phyloP scores from a whole-genome alignment of 306 rosid genomes.

The Acacia acuminata region DNA sequence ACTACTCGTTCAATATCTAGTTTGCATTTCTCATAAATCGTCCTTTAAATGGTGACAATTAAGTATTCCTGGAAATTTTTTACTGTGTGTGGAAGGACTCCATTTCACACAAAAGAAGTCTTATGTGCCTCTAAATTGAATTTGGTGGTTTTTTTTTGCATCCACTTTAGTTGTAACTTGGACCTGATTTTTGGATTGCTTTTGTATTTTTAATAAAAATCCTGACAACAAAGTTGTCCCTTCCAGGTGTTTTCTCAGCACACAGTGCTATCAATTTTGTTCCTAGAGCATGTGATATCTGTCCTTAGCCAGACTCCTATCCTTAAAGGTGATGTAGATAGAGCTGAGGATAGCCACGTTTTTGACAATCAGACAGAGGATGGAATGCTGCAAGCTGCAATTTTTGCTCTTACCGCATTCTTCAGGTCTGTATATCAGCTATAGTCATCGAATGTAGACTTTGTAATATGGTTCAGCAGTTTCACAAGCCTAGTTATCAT shows the following conservation, averaged over 20 bases:
- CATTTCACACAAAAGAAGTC: background rate
- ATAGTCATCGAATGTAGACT: slow-evolving; percentile 19
- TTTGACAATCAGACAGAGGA: slow-evolving; percentile 61
- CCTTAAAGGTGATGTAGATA: slow-evolving; percentile 57
- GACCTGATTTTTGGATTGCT: background rate
- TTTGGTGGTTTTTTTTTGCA: background rate
- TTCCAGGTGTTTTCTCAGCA: slow-evolving; percentile 95
- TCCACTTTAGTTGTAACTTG: background rate
- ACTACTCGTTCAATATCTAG: background rate
- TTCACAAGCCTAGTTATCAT: slow-evolving; percentile 18
- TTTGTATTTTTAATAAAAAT: background rate
- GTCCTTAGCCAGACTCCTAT: slow-evolving; percentile 76
- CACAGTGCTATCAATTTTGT: slow-evolving; percentile 66
- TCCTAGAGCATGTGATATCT: slow-evolving; percentile 83
- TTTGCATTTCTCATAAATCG: slow-evolving; percentile 9
- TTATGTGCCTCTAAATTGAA: background rate
- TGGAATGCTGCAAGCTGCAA: slow-evolving; percentile 78
- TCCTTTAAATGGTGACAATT: background rate
- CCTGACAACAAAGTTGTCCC: background rate
- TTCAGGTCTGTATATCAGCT: slow-evolving; percentile 61
- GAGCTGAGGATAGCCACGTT: slow-evolving; percentile 59
- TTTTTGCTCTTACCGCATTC: slow-evolving; percentile 90
- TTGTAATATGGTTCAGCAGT: slow-evolving; percentile 24
- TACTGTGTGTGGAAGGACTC: background rate
- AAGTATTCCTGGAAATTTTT: background rate